Base-by-base conservation (phyloP, 148 eudicot genomes). In the Rhododendron kiyosumense region DNA sequence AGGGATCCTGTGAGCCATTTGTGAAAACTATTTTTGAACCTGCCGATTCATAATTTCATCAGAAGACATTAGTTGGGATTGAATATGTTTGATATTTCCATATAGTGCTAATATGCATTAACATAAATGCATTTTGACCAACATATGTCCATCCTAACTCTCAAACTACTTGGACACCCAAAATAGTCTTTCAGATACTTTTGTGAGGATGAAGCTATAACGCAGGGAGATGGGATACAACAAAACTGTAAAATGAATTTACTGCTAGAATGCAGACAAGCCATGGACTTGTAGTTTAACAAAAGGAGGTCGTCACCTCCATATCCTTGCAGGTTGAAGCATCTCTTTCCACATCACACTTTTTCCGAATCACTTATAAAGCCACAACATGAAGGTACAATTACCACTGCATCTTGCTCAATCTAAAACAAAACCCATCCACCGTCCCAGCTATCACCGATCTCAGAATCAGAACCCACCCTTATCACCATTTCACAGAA, bases 1-100 rank as follows among this genome's bases (percentile, higher is more conserved):
- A 97, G 8, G 99, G 99, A 87, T 97, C 99, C 90, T 97, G 99
- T 54, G 99, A 97, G 88, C 99, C 99, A 93, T 97, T 97, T 36
- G 99, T 90, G 89, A 97, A 97, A 89, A 95, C 90, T 86, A 97
- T 97, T 90, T 94, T 95, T 73, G 76, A 71, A 30, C 38, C 76
- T 71, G 41, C 20, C 6, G 32, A 30, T 71, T 30, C 38, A 15
- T 9, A 71, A 32, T 71, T 71, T 17, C 41, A 71, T 30, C 67
- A 82, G 85, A 71, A 74, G 48, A 74, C 38, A 41, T 38, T 12
- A 83, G 38, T 22, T 67, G 26, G 3, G 0, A 38, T 26, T 41
- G 43, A 69, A 74, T 73, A 34, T 51, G 32, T 46, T 45, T 20
- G 32, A 34, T 34, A 1, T 32, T 32, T 84, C 48, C 63, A 15